Base-by-base conservation (phyloP, 78 protist species). In the Monocercomonoides exilis region DNA sequence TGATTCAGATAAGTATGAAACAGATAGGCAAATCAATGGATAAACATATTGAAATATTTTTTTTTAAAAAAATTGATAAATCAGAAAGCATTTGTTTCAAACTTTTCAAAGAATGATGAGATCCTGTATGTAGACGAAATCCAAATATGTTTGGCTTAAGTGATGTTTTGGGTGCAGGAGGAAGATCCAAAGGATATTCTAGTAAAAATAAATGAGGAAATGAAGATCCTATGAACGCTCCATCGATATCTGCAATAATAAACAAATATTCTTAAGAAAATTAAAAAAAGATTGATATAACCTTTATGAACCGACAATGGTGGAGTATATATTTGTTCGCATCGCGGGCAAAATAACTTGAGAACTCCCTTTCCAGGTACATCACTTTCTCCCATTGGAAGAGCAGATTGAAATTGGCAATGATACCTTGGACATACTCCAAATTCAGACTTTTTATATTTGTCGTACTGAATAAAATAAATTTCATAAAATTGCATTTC, bases 301-400 rank as follows among this genome's bases (percentile, higher is more conserved):
- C 70, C 11, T 11, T 21, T 11, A 11, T 80, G 11, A 11, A 29
- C 44, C 45, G 84, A 11, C 6, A 44, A 11, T 80, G 11, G 41
- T 29, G 84, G 84, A 44, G 41, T 36, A 11, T 80, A 80, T 11
- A 80, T 11, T 29, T 80, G 33, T 11, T 80, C 84, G 11, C 84
- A 80, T 6, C 84, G 41, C 11, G 84, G 84, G 45, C 84, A 80
- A 80, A 29, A 80, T 11, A 80, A 29, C 45, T 80, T 80, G 70
- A 54, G 70, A 54, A 11, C 11, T 21, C 70, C 84, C 11, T 80
- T 36, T 80, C 84, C 84, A 11, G 84, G 84, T 44, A 29, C 41
- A 80, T 80, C 84, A 44, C 44, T 32, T 11, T 44, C 44, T 21
- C 84, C 84, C 45, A 80, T 42, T 11, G 84, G 84, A 44, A 80